A percentile compares a stretch with the other conserved stretches of the same genome.
These are phyloP conservation scores for Chlorencoelia australis DNA, from an alignment of 2,329 filamentous ascomycete species.

Conservation along the genomic window DNA sequence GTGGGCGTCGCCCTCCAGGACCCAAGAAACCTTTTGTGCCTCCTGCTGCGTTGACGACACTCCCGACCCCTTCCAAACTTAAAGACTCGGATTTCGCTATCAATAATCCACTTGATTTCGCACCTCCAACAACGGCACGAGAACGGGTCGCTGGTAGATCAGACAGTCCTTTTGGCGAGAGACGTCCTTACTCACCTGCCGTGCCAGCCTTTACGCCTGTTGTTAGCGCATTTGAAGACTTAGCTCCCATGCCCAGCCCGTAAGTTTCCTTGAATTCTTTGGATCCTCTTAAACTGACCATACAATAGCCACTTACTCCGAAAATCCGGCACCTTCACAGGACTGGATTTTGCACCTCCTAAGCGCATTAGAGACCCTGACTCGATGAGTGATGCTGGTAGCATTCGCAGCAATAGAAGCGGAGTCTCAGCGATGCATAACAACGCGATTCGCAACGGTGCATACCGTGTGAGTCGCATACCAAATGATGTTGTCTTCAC, in stretches of 20 bases:
- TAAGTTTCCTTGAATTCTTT: conserved; percentile 42
- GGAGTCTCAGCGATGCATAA: conserved; percentile 49
- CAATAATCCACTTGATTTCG: conserved; percentile 67
- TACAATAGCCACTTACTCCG: conserved; percentile 53
- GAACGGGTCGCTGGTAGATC: conserved; percentile 62
- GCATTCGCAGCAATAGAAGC: conserved; percentile 53
- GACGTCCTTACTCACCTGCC: conserved; percentile 63
- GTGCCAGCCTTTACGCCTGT: conserved; percentile 70
- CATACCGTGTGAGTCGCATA: conserved; percentile 59
- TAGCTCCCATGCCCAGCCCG: conserved; percentile 79
- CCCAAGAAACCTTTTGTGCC: conserved; percentile 55
- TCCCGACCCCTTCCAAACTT: conserved; percentile 80
- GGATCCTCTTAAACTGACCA: conserved; percentile 21
- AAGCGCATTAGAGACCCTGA: conserved; percentile 58
- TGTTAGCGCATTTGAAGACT: conserved; percentile 76
- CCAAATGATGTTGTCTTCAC: conserved; percentile 56
- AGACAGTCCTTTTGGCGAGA: conserved; percentile 53
- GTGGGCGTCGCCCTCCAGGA: conserved; percentile 24
- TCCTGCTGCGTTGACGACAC: conserved; percentile 59
- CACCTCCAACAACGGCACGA: conserved; percentile 58
- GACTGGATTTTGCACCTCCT: conserved; percentile 71
- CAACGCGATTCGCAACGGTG: conserved; percentile 54
- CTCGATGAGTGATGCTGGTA: conserved; percentile 54
- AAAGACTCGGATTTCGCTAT: conserved; percentile 70
- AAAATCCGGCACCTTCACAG: conserved; percentile 70